Base-by-base conservation (phyloP, 2,329 filamentous ascomycete genomes). In the Phialophora expanda region DNA sequence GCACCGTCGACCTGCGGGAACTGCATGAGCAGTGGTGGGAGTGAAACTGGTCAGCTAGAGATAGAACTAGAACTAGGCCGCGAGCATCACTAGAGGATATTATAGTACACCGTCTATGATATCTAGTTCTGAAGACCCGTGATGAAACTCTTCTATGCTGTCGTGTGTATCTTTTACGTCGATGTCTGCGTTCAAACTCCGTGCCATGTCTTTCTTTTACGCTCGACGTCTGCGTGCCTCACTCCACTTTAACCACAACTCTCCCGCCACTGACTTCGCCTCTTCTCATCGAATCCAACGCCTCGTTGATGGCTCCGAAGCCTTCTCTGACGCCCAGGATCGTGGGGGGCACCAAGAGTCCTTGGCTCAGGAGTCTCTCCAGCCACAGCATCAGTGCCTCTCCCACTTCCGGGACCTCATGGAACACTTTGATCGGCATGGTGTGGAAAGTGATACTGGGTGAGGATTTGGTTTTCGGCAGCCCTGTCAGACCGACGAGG, bases 381-480 rank as follows among this genome's bases (percentile, higher is more conserved):
- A 92, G 78, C 90, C 90, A 93, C 1, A 79, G 74, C 12, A 87
- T 86, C 61, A 92, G 74, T 0, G 81, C 81, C 68, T 87, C 84
- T 0, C 90, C 90, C 0, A 92, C 80, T 1, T 81, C 80, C 0
- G 86, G 84, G 0, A 88, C 82, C 65, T 89, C 87, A 73, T 93
- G 90, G 73, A 91, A 93, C 3, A 91, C 73, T 76, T 93, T 93
- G 67, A 93, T 90, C 0, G 90, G 90, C 0, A 93, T 87, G 0
- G 82, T 86, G 72, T 92, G 89, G 64, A 87, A 83, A 8, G 17
- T 34, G 58, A 59, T 34, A n/a, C 64, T 50, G 5, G 41, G 26
- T 0, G 79, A 77, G 0, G 77, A 74, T 0, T 76, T 61, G 3
- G 78, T 78, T 73, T 90, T 91, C 0, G 90, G 90, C 2, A 91